Conservation (phyloP, 1,139 yeast genomes). For the Diutina pseudorugosa region DNA sequence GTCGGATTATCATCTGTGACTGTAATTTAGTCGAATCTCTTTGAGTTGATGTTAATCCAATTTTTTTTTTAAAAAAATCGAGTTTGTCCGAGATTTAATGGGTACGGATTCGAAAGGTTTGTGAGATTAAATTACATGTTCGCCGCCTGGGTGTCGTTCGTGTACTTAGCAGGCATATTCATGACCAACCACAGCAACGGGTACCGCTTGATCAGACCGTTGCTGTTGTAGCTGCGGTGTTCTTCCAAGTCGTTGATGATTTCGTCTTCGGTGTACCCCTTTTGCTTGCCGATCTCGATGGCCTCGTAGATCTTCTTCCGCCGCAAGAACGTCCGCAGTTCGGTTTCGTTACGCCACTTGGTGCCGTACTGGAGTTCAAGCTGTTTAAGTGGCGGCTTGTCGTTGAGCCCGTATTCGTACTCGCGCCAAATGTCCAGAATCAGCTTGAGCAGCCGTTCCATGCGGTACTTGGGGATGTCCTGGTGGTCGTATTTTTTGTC, state of each 20-base stretch:
- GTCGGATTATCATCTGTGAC: no score
- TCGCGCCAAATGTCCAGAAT: conserved; percentile 31
- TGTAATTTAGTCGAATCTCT: no score
- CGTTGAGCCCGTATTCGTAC: conserved; percentile 14
- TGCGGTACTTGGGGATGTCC: conserved; percentile 17
- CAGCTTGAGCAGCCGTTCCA: conserved; percentile 25
- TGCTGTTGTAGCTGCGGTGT: conserved; percentile 7
- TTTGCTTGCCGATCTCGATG: conserved; percentile 22
- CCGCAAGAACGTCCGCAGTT: conserved; percentile 25
- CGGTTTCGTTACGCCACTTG: conserved; percentile 8
- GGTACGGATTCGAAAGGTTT: no score
- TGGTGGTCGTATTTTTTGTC: not conserved
- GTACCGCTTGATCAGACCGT: conserved; percentile 21
- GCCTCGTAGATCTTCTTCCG: conserved; percentile 29
- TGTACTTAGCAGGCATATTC: conserved; percentile 23
- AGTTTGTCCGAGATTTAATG: no score
- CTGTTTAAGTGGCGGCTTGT: conserved; percentile 1
- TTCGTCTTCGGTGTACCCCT: conserved; percentile 21
- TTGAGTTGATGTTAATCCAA: no score
- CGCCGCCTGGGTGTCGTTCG: not conserved
- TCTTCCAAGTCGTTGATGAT: conserved; percentile 23
- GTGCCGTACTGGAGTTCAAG: not conserved
- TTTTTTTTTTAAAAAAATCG: no score
- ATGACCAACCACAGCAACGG: conserved; percentile 27
- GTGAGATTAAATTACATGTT: not conserved